Percentiles rank a stretch among this genome's conserved stretches.
Conservation (phyloP, 768 basidiomycete species). For the Suillus sp. region DNA sequence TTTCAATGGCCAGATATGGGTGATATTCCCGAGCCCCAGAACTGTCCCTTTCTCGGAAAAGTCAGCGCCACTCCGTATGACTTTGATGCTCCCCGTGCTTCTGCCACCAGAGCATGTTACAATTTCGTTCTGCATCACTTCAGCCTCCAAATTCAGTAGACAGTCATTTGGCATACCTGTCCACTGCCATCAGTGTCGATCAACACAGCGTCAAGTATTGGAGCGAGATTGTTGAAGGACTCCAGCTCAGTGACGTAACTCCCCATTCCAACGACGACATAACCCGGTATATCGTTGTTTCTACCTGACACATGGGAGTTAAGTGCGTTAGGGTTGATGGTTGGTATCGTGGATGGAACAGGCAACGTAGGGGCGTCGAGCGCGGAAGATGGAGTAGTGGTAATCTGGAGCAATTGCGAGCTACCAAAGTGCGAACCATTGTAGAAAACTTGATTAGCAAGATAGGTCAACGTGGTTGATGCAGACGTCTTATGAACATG, state of each 20-base stretch:
- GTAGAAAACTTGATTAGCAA: constrained; percentile 70
- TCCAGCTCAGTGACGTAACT: constrained; percentile 64
- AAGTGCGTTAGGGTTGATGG: constrained; percentile 41
- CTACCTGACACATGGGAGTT: constrained; percentile 34
- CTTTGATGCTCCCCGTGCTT: constrained; percentile 73
- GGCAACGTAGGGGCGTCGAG: constrained; percentile 48
- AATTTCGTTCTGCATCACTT: constrained; percentile 59
- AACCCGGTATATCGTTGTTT: constrained; percentile 37
- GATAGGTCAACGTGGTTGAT: constrained; percentile 68
- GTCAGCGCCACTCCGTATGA: constrained; percentile 82
- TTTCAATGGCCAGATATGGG: constrained; percentile 64
- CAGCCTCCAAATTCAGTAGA: neutral
- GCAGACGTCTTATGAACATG: constrained; percentile 58
- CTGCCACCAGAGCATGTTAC: constrained; percentile 85
- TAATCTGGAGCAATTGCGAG: constrained; percentile 73
- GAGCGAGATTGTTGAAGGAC: constrained; percentile 75
- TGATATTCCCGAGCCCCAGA: constrained; percentile 57
- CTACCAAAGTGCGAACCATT: constrained; percentile 83
- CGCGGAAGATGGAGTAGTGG: constrained; percentile 42
- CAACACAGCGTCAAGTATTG: constrained; percentile 78
- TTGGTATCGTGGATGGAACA: constrained; percentile 51
- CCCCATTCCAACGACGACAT: constrained; percentile 53
- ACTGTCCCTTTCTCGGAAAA: constrained; percentile 65
- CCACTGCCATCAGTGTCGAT: constrained; percentile 72
- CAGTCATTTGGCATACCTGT: constrained; percentile 47